A percentile compares a stretch with the other conserved stretches of the same genome.
phyloP scores from a whole-genome alignment of 331 rosid genomes.

The Arachis monticola region DNA sequence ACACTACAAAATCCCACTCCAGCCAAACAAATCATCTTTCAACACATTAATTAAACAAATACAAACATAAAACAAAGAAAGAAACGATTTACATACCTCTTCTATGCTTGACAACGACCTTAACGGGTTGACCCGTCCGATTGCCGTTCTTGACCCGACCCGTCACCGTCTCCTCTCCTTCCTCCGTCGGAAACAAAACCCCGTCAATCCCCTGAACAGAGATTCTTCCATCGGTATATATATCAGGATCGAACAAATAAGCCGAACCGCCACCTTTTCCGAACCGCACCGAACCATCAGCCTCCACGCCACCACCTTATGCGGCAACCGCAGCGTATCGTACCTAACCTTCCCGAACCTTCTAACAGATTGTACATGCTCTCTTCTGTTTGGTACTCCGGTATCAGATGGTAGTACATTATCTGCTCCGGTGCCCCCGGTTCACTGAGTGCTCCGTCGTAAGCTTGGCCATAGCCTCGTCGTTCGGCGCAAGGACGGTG shows the following conservation, averaged over 20 bases:
- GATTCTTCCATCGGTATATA: constrained; percentile 75
- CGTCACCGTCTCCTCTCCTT: constrained; percentile 42
- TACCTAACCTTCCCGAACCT: constrained; percentile 73
- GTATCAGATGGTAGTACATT: constrained; percentile 74
- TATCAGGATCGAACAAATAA: constrained; percentile 81
- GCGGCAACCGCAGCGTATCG: constrained; percentile 67
- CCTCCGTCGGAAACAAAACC: constrained; percentile 72
- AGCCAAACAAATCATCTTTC: constrained; percentile 20
- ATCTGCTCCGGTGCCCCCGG: constrained; percentile 92
- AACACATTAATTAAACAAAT: too few species aligned
- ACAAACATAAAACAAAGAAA: not conserved
- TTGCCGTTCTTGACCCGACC: constrained; percentile 38
- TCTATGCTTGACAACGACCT: constrained; percentile 55
- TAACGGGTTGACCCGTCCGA: constrained; percentile 48
- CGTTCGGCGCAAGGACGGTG: constrained; percentile 85
- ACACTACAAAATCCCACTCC: constrained; percentile 32
- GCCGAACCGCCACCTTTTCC: constrained; percentile 74
- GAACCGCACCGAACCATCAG: constrained; percentile 81
- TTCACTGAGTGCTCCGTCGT: constrained; percentile 84
- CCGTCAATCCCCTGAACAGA: constrained; percentile 86
- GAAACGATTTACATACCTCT: constrained; percentile 53
- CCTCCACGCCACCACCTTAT: constrained; percentile 76
- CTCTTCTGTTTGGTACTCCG: constrained; percentile 87
- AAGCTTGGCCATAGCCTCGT: constrained; percentile 81
- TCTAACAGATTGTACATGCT: constrained; percentile 85